phyloP scores from a whole-genome alignment of 2,329 filamentous ascomycete species.

The Knufia fluminis region DNA sequence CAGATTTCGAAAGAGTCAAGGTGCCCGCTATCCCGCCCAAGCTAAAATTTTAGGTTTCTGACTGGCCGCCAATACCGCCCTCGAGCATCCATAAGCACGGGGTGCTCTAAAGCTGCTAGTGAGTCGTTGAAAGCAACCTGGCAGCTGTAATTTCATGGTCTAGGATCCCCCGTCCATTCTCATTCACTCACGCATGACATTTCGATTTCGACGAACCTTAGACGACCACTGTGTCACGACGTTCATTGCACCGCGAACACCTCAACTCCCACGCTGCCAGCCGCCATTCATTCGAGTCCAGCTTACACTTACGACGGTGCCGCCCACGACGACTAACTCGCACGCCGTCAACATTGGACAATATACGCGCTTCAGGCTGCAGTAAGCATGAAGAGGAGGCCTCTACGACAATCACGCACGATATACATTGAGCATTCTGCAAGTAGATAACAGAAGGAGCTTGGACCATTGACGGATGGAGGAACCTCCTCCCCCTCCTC shows the following conservation, averaged over 20 bases:
- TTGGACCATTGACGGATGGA: constrained; percentile 16
- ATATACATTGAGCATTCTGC: constrained; percentile 7
- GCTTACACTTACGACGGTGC: constrained; percentile 3
- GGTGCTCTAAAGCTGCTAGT: background rate
- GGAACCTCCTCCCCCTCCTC: constrained; percentile 67
- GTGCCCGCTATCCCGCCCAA: background rate
- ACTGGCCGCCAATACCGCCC: background rate
- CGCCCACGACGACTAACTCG: background rate
- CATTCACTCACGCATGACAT: background rate
- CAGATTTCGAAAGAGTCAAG: background rate
- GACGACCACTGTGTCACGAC: background rate
- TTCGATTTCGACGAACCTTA: background rate
- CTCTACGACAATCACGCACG: constrained; percentile 1
- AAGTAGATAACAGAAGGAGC: constrained; percentile 3
- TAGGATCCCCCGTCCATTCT: background rate
- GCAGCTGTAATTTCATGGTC: background rate
- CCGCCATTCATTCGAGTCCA: background rate
- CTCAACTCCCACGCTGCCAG: background rate
- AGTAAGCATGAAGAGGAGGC: constrained; percentile 10
- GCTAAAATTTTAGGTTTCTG: constrained; percentile 2
- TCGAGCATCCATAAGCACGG: background rate
- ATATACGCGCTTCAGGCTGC: background rate
- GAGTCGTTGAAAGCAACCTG: background rate
- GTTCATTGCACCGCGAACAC: background rate
- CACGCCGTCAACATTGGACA: background rate